A percentile compares a stretch with the other conserved stretches of the same genome.
Evolutionary conservation across 768 basidiomycete species (phyloP).

Genomic region (Tulasnella sp.): DNA sequence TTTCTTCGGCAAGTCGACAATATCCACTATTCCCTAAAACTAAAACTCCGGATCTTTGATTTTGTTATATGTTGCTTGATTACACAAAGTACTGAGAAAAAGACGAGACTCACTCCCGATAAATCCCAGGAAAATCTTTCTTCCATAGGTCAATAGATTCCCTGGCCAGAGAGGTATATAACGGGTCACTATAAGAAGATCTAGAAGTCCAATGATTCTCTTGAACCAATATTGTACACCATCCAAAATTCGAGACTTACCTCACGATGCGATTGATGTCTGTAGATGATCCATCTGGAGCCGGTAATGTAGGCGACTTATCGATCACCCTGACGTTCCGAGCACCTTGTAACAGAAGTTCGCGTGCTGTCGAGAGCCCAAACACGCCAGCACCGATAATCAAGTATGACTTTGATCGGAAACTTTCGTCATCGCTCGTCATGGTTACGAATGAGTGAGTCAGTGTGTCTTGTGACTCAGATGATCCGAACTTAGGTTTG

Average conservation of each 20-base stretch:
- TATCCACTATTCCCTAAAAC: slow-evolving; percentile 38
- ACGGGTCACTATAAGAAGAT: slow-evolving; percentile 54
- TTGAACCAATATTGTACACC: neutral
- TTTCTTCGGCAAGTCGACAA: slow-evolving; percentile 41
- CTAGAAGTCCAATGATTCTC: slow-evolving; percentile 21
- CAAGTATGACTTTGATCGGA: too few species aligned
- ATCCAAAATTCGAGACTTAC: slow-evolving; percentile 4
- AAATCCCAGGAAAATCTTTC: slow-evolving; percentile 12
- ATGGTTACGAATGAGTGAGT: too few species aligned
- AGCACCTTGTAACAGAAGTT: slow-evolving; percentile 40
- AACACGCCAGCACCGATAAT: slow-evolving; percentile 78
- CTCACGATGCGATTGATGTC: slow-evolving; percentile 34
- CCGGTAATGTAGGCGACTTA: slow-evolving; percentile 52
- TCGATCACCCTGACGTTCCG: slow-evolving; percentile 59
- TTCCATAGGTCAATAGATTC: slow-evolving; percentile 73
- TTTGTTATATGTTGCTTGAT: neutral
- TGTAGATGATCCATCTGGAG: slow-evolving; percentile 64
- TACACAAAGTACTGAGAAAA: neutral
- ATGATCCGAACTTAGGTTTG: too few species aligned
- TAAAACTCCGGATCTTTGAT: slow-evolving; percentile 55
- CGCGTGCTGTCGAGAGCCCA: slow-evolving; percentile 73
- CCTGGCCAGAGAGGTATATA: slow-evolving; percentile 56
- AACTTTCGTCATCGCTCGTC: too few species aligned
- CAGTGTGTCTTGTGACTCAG: too few species aligned
- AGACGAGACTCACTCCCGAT: neutral